Evolutionary conservation across 1,284 basidiomycete genomes (phyloP), one percentile per base, ranked within the genome.

Genomic region (Marasmius sp.): DNA sequence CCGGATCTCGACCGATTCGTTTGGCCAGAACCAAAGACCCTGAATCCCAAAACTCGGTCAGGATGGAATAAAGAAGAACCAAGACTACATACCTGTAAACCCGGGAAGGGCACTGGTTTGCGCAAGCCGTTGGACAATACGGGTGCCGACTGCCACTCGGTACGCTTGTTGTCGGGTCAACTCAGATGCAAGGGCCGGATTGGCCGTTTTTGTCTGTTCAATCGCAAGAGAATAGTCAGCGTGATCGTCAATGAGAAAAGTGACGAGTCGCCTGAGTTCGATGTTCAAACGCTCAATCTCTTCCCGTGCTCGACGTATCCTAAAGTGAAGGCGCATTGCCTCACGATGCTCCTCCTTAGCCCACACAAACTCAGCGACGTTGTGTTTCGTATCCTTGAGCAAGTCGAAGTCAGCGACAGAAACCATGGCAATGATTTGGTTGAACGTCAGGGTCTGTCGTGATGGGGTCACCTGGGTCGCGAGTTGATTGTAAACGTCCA

Each of bases 401-500:
- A 63, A 50, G 41, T 57, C 39, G 33, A 63, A 60, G 20, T 63
- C 48, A 18, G 59, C 52, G 12, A 62, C 36, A 41, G 58, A 11
- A 41, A 34, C 27, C 45, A 63, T 38, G 59, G 57, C 6, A 58
- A 59, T 8, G 56, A 52, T 41, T 60, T 59, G 14, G 47, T 38
- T 58, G 52, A 59, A 41, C 59, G 39, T 54, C 5, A 60, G 43
- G 6, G 43, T 45, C 12, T 6, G 43, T 45, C 12, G 43, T 6
- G 43, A 18, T 6, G 49, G 49, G 16, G 9, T 5, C 49, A 51
- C 33, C 6, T n/a, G 49, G 6, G 16, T 4, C n/a, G 67, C 67
- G 20, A 51, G 47, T n/a, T 16, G 49, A 54, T 68, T 68, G 57
- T 68, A 68, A 12, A 37, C n/a, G 11, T 55, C 52, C 10, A 68